These are phyloP conservation scores for Casuarina cunninghamiana DNA, from an alignment of 306 rosid species.

Conservation along the genomic window DNA sequence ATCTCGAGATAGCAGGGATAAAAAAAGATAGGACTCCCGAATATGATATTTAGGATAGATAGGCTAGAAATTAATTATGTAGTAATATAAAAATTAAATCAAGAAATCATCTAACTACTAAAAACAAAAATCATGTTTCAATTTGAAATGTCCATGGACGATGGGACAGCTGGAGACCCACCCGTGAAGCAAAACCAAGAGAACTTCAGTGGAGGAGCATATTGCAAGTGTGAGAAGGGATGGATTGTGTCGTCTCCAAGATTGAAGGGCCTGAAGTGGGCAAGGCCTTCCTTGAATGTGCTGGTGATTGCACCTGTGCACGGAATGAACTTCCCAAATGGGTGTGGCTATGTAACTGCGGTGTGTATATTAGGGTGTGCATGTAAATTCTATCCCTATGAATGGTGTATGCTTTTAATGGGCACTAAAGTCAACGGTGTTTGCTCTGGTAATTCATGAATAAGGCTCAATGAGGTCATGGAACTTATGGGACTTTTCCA, in stretches of 20 bases:
- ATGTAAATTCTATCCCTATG: too few relatives aligned
- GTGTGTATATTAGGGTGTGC: too few relatives aligned
- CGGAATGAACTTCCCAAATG: too few relatives aligned
- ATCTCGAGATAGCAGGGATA: neutral
- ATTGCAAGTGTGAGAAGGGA: conserved; percentile 46
- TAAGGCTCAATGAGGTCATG: too few relatives aligned
- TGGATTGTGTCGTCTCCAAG: conserved; percentile 47
- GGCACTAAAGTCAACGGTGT: too few relatives aligned
- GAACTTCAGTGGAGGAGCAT: neutral
- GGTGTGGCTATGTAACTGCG: too few relatives aligned
- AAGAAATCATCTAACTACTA: neutral
- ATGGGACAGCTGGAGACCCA: neutral
- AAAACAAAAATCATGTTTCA: neutral
- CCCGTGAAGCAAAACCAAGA: neutral
- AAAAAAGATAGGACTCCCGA: too few relatives aligned
- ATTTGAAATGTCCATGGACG: neutral
- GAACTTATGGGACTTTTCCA: too few relatives aligned
- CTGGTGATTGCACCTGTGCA: neutral
- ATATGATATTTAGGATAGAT: neutral
- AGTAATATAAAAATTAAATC: neutral
- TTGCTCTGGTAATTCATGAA: too few relatives aligned
- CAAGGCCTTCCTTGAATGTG: conserved; percentile 36
- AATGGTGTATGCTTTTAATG: too few relatives aligned
- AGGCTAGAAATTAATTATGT: neutral
- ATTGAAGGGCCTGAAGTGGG: conserved; percentile 37